Base-by-base conservation (phyloP, 2,329 filamentous ascomycete species). In the Reticulascus tulasneorum region DNA sequence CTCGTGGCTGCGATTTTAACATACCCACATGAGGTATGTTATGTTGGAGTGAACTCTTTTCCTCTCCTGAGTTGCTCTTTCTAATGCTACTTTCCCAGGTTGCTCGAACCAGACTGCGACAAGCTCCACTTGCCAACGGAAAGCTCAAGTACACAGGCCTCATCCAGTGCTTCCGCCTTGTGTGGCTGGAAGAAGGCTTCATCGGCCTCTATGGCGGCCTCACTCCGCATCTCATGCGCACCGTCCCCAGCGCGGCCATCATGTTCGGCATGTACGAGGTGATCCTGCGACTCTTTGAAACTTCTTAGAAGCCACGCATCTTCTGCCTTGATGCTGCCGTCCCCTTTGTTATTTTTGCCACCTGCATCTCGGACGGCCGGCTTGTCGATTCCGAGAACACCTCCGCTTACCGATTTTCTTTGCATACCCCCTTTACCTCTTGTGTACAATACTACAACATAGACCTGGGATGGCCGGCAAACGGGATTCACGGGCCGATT, bases 191-290 rank as follows among this genome's bases (percentile, higher is more conserved):
- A 54, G 91, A 96, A 60, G 88, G 90, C 30, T 73, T 95, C 61
- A 77, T 82, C 29, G 86, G 84, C 21, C 69, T 97, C 44, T 97
- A 96, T 56, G 90, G 91, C 37, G 90, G 90, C 13, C 71, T 97
- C 53, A 94, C 90, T 11, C 89, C 91, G 29, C 91, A 97, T 58
- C 78, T 97, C 52, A 77, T 96, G 62, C 77, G 90, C 44, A 90
- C 90, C 7, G 90, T 96, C 6, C 91, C 91, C 2, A 93, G 86
- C 49, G 89, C 91, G 7, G 89, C 86, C 48, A 94, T 97, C 59
- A 96, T 94, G 86, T 95, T 96, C 60, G 89, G 88, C 62, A 93
- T 93, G 70, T 95, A 79, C 53, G 75, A 79, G 54, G 72, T 66
- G 36, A 77, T 79, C 27, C 59, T 79, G 20, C 64, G 66, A 6